phyloP scores from a whole-genome alignment of 1,139 yeast species.

The Suzukiozyma palmioleophila region DNA sequence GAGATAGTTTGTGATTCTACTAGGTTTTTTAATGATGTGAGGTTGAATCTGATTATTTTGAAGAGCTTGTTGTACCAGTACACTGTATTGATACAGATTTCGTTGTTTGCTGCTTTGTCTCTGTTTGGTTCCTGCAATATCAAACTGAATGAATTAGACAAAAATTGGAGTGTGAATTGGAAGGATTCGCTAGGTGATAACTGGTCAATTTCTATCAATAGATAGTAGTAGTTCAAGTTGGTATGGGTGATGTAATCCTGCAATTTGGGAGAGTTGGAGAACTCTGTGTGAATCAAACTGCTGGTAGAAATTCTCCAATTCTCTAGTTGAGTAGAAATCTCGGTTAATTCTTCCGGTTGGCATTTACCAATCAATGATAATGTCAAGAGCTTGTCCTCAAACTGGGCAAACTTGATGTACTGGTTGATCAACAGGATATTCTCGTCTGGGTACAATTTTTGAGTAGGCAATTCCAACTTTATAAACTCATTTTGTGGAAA shows the following conservation, averaged over 20 bases:
- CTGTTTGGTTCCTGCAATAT: slow-evolving; percentile 20
- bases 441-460: slow-evolving; percentile 14
- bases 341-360: slow-evolving; percentile 11
- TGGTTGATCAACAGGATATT: slow-evolving; percentile 17
- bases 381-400: slow-evolving; percentile 17
- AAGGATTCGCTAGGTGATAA: slow-evolving; percentile 32
- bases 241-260: slow-evolving; percentile 31
- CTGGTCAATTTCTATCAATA: slow-evolving; percentile 40
- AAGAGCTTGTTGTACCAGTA: slow-evolving; percentile 34
- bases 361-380: slow-evolving; percentile 11
- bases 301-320: slow-evolving; percentile 33
- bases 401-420: slow-evolving; percentile 18
- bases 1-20: slow-evolving; percentile 1
- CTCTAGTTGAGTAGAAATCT: slow-evolving; percentile 25
- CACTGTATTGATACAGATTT: slow-evolving; percentile 15
- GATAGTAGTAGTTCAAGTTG: slow-evolving; percentile 36
- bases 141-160: slow-evolving; percentile 38
- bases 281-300: slow-evolving; percentile 22
- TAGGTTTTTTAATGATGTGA: slow-evolving; percentile 17
- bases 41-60: slow-evolving; percentile 30
- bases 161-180: slow-evolving; percentile 40
- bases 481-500: slow-evolving; percentile 23
- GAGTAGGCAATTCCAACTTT: slow-evolving; percentile 10
- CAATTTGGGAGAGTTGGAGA: slow-evolving; percentile 21
- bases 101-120: slow-evolving; percentile 6